Base-by-base conservation (phyloP, 805 yeast species). In the Suhomyces vadensis region DNA sequence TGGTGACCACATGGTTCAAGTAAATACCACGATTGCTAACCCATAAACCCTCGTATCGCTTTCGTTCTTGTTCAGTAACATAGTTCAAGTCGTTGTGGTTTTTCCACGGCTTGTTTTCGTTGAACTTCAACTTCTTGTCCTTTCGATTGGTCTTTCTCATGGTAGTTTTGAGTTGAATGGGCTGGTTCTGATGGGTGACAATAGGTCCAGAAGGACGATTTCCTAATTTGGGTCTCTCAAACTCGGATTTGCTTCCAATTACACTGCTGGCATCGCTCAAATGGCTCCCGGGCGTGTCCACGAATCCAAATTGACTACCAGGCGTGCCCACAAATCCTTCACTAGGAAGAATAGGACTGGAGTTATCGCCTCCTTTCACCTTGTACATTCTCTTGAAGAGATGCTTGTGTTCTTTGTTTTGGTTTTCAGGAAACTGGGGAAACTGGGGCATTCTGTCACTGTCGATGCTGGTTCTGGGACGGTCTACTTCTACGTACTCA, bases 101-200 rank as follows among this genome's bases (percentile, higher is more conserved):
- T 55, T 91, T 90, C 97, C 97, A 90, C 0, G 98, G 98, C 63
- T 90, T 89, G 47, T 86, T 87, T 56, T 85, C 95, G 58, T 91
- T 85, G 63, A 91, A 90, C 21, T 63, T 62, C 13, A 69, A 57
- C 44, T 68, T 69, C 44, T 66, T 62, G 23, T 64, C 69, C 47
- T 71, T 74, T 39, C 60, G 48, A 55, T 63, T 61, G 31, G 64
- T 67, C 54, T 72, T 70, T 24, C 84, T 61, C 73, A 79, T 67
- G 4, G 84, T 79, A 4, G 80, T 74, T 43, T 69, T 73, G 51
- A 79, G 70, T 36, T 70, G 72, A 19, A 77, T 71, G 3, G 47
- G 52, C 44, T 41, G 49, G 16, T 23, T 47, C 37, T 31, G 42
- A 21, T 13, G 44, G 10, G 35, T 25, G 14, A 16, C 26, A 23